Base-by-base conservation (phyloP, 306 rosid species). In the Cyclanthera cordifolia region DNA sequence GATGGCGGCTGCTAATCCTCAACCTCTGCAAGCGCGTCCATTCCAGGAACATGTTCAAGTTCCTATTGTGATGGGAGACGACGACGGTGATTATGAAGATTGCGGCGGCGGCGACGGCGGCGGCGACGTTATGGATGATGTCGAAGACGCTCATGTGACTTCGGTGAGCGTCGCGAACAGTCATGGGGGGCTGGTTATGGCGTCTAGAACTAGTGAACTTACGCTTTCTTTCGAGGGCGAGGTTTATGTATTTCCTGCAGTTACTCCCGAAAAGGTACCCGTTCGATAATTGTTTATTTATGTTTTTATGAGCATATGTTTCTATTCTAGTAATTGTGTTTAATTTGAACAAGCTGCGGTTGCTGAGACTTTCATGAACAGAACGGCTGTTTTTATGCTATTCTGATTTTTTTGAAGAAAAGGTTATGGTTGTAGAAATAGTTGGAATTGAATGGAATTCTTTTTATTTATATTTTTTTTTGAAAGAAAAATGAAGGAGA, bases 161-260 rank as follows among this genome's bases (percentile, higher is more conserved):
- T 69, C 96, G 27, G 85, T 81, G 17, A 81, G 75, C 72, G 78
- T 79, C 49, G 86, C 79, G 13, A 78, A 65, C 37, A n/a, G n/a
- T n/a, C 84, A 70, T 37, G 89, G 80, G n/a, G 85, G 73, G 2
- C 67, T 77, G 56, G 81, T 76, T 39, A 71, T 73, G 83, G 82
- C 85, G 67, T 72, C 82, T 11, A 90, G 96, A 79, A 78, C 93
- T 16, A 85, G 98, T 73, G 98, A 89, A 74, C 96, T 93, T 76
- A 87, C 98, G 67, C 98, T 93, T 60, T 93, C 98, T 70, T 93
- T 89, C 14, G 96, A 93, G 70, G 98, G 98, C 16, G 93, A 93
- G 84, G 98, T 93, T 77, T 93, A 85, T 49, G 98, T 93, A 51
- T 93, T 93, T 71, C 95, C 95, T 6, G 84, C 89, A 28, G 98